Evolutionary conservation across 148 eudicot genomes (phyloP).

Genomic region (Suaeda aralocaspica): DNA sequence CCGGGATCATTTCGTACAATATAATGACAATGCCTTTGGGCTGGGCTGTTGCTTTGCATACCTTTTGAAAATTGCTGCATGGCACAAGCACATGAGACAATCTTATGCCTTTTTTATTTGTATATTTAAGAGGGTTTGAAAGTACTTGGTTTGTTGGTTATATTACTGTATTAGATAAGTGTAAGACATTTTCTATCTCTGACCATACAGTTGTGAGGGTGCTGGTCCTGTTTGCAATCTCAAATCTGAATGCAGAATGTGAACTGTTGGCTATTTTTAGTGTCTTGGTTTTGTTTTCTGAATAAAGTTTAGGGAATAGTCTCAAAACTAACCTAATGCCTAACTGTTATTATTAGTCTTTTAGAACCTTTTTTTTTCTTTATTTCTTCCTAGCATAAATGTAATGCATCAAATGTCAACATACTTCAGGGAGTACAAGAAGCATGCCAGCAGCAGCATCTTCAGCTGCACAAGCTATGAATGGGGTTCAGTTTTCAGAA

Average conservation of each 20-base stretch:
- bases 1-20: too few relatives aligned
- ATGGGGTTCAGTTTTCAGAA: slow-evolving; percentile 19
- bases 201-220: not conserved
- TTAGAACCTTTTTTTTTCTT: not conserved
- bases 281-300: not conserved
- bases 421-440: slow-evolving; percentile 21
- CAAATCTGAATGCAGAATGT: not conserved
- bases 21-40: too few relatives aligned
- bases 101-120: too few relatives aligned
- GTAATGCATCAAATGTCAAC: slow-evolving; percentile 2
- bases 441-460: slow-evolving; percentile 21
- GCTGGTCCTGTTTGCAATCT: not conserved
- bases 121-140: not conserved
- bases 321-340: not conserved
- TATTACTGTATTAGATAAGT: not conserved
- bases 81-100: too few relatives aligned
- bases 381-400: not conserved
- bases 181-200: not conserved
- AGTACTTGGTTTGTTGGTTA: not conserved
- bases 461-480: slow-evolving; percentile 20
- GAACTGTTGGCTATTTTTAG: not conserved
- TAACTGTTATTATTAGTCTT: not conserved
- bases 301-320: not conserved
- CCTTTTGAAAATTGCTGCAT: too few relatives aligned
- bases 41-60: too few relatives aligned